Evolutionary conservation across 2,329 filamentous ascomycete genomes (phyloP).

Genomic region (Ophiostoma himal-ulmi): DNA sequence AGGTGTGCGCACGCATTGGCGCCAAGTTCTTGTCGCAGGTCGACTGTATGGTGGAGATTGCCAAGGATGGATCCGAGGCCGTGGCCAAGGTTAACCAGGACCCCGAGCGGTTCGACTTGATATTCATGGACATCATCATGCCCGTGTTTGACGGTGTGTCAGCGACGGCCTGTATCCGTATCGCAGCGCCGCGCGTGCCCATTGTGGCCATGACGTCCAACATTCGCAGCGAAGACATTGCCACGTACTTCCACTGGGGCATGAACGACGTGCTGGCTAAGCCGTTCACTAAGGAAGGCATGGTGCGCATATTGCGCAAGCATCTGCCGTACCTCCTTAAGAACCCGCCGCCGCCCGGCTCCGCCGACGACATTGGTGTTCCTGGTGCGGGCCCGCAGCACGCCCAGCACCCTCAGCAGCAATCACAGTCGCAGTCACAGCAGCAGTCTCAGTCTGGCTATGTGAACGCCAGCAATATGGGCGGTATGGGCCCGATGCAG

Average conservation of each 20-base stretch:
- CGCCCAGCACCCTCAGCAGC: neutral
- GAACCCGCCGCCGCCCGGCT: conserved; percentile 41
- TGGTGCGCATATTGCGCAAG: conserved; percentile 79
- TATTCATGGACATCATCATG: conserved; percentile 96
- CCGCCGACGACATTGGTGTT: conserved; percentile 35
- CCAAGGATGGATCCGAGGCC: conserved; percentile 82
- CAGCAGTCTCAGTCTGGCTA: conserved; percentile 18
- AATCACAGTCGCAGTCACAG: neutral
- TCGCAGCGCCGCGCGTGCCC: conserved; percentile 73
- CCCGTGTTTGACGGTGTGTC: conserved; percentile 91
- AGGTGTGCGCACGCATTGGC: conserved; percentile 61
- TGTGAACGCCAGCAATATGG: conserved; percentile 26
- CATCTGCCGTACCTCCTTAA: conserved; percentile 81
- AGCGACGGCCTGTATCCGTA: conserved; percentile 85
- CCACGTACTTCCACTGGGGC: conserved; percentile 93
- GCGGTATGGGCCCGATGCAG: conserved; percentile 27
- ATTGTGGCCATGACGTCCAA: conserved; percentile 99
- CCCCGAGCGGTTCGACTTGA: conserved; percentile 54
- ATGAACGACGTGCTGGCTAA: conserved; percentile 98
- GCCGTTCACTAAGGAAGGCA: conserved; percentile 85
- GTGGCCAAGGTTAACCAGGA: conserved; percentile 70
- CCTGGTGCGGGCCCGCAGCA: neutral
- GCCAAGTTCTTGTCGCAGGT: conserved; percentile 61
- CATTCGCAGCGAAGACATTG: conserved; percentile 91
- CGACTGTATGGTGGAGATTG: conserved; percentile 61